Percentiles rank a stretch among this genome's conserved stretches.
Conservation (phyloP, 2,329 filamentous ascomycete species). For the Exophiala bonariae region DNA sequence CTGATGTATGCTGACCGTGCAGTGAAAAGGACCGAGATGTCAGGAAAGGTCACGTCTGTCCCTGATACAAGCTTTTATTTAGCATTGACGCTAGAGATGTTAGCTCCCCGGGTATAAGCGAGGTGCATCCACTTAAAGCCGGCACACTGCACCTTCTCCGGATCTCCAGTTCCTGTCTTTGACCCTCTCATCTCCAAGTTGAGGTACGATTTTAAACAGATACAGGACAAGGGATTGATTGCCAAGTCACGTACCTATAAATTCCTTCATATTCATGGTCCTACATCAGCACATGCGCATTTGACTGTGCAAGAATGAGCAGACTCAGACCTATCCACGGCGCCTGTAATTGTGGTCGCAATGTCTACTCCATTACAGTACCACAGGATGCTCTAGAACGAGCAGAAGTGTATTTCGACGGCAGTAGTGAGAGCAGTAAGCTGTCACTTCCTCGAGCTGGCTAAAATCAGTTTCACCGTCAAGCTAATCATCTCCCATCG, state of each 20-base stretch:
- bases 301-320: conserved; percentile 11
- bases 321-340: conserved; percentile 57
- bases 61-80: too few relatives aligned
- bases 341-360: conserved; percentile 82
- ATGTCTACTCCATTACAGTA: conserved; percentile 73
- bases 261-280: too few relatives aligned
- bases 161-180: too few relatives aligned
- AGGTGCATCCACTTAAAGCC: conserved; percentile 4
- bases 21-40: too few relatives aligned
- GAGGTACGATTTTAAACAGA: too few relatives aligned
- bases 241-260: too few relatives aligned
- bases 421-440: conserved; percentile 70
- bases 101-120: not conserved
- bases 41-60: too few relatives aligned
- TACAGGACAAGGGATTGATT: too few relatives aligned
- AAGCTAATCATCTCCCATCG: not conserved
- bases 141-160: not conserved
- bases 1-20: too few relatives aligned
- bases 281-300: conserved; percentile 3
- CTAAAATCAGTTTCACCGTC: not conserved
- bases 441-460: conserved; percentile 25
- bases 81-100: too few relatives aligned
- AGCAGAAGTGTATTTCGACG: conserved; percentile 74
- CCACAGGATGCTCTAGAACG: conserved; percentile 59
- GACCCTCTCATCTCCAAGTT: too few relatives aligned